Percentiles rank a stretch among this genome's conserved stretches.
Conservation (phyloP, 257 asterid species). For the Solanum chiquidenum region DNA sequence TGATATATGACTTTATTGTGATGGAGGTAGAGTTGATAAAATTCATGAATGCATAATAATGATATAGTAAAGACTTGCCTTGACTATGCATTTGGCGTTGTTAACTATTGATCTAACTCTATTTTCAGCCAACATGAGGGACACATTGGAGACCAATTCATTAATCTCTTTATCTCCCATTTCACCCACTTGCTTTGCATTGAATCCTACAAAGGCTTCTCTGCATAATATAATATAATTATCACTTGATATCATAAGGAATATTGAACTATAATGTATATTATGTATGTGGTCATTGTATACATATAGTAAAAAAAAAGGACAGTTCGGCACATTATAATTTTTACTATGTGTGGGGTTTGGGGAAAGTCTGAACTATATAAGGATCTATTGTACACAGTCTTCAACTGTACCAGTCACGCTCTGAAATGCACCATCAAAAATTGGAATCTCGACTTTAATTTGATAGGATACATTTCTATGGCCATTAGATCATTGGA, state of each 20-base stretch:
- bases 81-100: conserved; percentile 70
- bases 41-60: neutral
- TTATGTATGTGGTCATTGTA: neutral
- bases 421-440: too few relatives aligned
- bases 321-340: fast-evolving
- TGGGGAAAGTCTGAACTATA: fast-evolving
- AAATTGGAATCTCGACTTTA: neutral
- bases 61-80: conserved; percentile 34
- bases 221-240: conserved; percentile 12
- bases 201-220: conserved; percentile 62
- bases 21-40: neutral
- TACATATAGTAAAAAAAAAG: too few relatives aligned
- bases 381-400: fast-evolving
- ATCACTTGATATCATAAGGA: neutral
- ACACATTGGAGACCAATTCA: conserved; percentile 37
- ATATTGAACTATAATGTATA: neutral
- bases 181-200: conserved; percentile 49
- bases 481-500: too few relatives aligned
- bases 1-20: neutral
- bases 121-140: conserved; percentile 49
- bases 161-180: conserved; percentile 67
- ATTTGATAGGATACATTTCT: neutral
- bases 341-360: fast-evolving
- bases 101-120: conserved; percentile 72
- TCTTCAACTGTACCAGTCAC: neutral